These are phyloP conservation scores for Verruconis gallopava DNA, from an alignment of 2,329 filamentous ascomycete species.

Conservation along the genomic window DNA sequence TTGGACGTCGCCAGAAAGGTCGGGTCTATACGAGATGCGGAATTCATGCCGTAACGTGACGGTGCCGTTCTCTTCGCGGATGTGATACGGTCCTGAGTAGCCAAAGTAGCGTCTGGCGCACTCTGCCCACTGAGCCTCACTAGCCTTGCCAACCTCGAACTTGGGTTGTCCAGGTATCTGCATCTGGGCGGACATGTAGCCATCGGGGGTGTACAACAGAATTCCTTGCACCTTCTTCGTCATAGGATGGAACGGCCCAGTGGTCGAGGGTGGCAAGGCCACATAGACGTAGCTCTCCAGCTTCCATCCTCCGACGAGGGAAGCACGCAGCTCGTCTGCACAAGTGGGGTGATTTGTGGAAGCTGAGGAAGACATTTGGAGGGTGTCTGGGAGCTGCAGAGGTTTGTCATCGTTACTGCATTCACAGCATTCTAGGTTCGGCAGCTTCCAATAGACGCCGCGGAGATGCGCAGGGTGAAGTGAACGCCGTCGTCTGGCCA, in stretches of 20 bases:
- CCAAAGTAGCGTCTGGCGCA: constrained; percentile 12
- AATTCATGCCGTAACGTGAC: constrained; percentile 6
- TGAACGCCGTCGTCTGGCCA: not conserved
- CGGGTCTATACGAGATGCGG: constrained; percentile 4
- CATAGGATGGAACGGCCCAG: constrained; percentile 19
- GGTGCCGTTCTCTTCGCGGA: constrained; percentile 9
- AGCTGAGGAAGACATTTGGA: not conserved
- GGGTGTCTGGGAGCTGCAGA: not conserved
- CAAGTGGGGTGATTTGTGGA: constrained; percentile 1
- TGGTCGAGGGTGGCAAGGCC: constrained; percentile 3
- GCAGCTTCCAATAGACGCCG: too few species aligned
- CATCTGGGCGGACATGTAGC: constrained; percentile 27
- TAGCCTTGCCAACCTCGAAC: constrained; percentile 10
- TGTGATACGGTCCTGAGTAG: constrained; percentile 11
- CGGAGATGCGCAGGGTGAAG: not conserved
- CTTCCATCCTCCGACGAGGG: constrained; percentile 11
- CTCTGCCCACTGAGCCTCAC: constrained; percentile 11
- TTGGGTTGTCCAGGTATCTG: constrained; percentile 22
- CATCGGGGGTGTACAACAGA: constrained; percentile 27
- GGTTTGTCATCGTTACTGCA: not conserved
- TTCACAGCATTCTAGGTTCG: too few species aligned
- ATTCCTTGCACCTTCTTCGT: constrained; percentile 24
- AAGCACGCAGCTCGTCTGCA: constrained; percentile 1
- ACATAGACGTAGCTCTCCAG: constrained; percentile 11
- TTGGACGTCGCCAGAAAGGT: constrained; percentile 2